Evolutionary conservation across 2,329 filamentous ascomycete species (phyloP).

Genomic region (Colletotrichum musicola): DNA sequence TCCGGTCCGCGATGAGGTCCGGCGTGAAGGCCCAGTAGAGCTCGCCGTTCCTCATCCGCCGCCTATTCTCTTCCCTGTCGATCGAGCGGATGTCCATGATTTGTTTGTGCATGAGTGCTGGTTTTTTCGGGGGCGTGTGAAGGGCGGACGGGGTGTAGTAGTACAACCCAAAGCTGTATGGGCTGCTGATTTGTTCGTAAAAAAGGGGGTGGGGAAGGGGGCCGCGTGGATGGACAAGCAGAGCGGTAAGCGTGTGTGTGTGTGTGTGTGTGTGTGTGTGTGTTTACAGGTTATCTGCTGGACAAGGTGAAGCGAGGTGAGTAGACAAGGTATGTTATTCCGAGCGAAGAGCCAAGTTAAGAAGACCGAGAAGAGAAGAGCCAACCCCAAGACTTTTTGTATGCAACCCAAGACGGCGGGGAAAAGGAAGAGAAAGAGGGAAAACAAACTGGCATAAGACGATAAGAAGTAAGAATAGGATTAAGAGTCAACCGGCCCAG

Average conservation of each 20-base stretch:
- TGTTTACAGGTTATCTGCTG: not conserved
- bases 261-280: no score
- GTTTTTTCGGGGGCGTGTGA: not conserved
- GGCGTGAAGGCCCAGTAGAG: constrained; percentile 82
- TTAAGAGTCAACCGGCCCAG: not conserved
- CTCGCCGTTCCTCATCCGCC: constrained; percentile 74
- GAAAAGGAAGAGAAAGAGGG: not conserved
- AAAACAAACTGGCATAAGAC: not conserved
- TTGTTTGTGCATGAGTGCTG: constrained; percentile 23
- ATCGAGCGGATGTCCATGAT: constrained; percentile 44
- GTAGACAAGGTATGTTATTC: not conserved
- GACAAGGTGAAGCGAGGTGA: constrained; percentile 10
- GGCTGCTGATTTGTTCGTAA: not conserved
- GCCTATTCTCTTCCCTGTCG: constrained; percentile 60
- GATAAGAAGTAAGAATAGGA: not conserved
- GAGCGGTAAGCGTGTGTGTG: not conserved
- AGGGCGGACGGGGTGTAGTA: constrained; percentile 11
- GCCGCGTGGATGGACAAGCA: not conserved
- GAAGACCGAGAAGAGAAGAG: not conserved
- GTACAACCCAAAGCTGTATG: not conserved
- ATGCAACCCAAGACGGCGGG: not conserved
- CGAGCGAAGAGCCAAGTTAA: not conserved
- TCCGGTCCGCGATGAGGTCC: constrained; percentile 72
- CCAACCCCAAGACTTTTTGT: constrained; percentile 29
- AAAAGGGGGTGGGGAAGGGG: not conserved